These are phyloP conservation scores for Scheffersomyces illinoinensis DNA, from an alignment of 1,139 yeast genomes.

Conservation along the genomic window DNA sequence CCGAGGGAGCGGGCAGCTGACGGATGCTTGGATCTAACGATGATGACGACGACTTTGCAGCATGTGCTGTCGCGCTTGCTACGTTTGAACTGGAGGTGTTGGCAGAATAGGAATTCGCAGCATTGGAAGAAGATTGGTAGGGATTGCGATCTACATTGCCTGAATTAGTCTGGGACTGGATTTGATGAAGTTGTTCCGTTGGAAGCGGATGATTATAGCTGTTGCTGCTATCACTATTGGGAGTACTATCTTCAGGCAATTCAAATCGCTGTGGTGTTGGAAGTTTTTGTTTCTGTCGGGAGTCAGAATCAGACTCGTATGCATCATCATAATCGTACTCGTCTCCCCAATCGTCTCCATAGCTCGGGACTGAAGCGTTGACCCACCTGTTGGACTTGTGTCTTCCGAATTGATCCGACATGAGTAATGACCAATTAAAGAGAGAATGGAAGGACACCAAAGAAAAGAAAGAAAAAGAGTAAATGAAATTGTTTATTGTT, in stretches of 20 bases:
- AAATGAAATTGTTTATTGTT: background rate
- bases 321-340: slow-evolving; percentile 34
- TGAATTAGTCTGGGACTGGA: background rate
- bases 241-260: slow-evolving; percentile 1
- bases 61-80: background rate
- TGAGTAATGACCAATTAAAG: slow-evolving; percentile 7
- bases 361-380: slow-evolving; percentile 55
- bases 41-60: background rate
- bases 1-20: slow-evolving; percentile 5
- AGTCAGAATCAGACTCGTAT: slow-evolving; percentile 27
- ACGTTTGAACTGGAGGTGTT: background rate
- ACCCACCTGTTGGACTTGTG: slow-evolving; percentile 68
- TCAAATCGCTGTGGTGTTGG: slow-evolving; percentile 8
- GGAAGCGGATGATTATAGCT: background rate
- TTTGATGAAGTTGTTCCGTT: background rate
- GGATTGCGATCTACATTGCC: background rate
- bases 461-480: background rate
- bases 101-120: background rate
- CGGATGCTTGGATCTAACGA: background rate
- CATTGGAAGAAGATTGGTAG: background rate
- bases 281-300: slow-evolving; percentile 2
- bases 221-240: background rate
- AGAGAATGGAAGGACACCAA: background rate
- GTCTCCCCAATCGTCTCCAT: slow-evolving; percentile 63
- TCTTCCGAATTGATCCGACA: slow-evolving; percentile 52